Conservation (phyloP, 495 filamentous ascomycete genomes). For the Tuber melanosporum region DNA sequence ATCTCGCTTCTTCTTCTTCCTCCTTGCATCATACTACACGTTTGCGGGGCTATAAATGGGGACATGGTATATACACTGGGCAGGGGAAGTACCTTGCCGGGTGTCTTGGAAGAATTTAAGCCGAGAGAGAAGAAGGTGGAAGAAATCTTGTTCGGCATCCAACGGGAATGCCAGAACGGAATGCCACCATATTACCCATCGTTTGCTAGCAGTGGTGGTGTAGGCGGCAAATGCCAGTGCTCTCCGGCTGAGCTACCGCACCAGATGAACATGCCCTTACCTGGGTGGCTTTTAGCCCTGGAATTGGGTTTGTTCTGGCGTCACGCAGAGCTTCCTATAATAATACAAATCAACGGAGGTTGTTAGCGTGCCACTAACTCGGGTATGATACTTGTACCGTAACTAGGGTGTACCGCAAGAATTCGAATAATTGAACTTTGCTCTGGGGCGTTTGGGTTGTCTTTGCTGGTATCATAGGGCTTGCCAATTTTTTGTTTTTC, state of each 20-base stretch:
- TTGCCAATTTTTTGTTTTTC: background rate
- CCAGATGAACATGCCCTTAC: background rate
- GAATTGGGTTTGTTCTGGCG: background rate
- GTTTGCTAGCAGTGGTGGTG: background rate
- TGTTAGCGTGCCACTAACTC: background rate
- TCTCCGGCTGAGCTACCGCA: background rate
- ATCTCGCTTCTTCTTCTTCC: background rate
- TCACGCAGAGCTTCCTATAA: background rate
- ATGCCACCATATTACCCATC: background rate
- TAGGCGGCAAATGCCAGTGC: background rate
- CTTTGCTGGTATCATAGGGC: background rate
- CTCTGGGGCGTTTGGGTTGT: background rate
- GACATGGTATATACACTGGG: background rate
- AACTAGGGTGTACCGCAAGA: background rate
- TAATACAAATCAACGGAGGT: background rate
- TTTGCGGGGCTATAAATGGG: background rate
- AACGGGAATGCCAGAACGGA: background rate
- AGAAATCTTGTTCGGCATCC: background rate
- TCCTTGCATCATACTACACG: background rate
- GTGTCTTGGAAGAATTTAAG: background rate
- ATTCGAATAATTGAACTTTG: background rate
- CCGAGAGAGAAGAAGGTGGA: background rate
- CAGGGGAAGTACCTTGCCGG: background rate
- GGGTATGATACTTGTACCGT: background rate
- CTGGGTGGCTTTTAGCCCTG: background rate